Conservation (phyloP, 1,284 basidiomycete species). For the Spongispora temasekensis region DNA sequence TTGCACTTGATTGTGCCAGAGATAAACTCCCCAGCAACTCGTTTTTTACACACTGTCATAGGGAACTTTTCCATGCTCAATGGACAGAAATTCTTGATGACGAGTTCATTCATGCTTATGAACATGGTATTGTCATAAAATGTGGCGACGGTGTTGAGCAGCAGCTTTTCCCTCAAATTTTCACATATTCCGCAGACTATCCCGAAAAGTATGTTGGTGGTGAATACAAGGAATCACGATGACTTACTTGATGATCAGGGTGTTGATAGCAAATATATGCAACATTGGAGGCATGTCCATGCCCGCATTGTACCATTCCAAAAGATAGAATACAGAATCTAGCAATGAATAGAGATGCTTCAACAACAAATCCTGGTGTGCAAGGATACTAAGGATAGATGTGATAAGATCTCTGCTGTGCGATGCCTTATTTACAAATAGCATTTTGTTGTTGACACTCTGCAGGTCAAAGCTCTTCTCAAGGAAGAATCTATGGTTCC, state of each 20-base stretch:
- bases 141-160: background rate
- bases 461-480: background rate
- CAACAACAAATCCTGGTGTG: background rate
- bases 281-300: background rate
- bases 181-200: background rate
- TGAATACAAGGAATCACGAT: background rate
- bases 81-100: background rate
- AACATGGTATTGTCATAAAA: background rate
- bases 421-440: background rate
- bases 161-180: background rate
- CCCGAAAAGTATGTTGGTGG: background rate
- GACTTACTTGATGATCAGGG: background rate
- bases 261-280: background rate
- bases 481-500: background rate
- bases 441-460: background rate
- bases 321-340: background rate
- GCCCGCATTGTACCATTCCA: background rate
- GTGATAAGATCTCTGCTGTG: background rate
- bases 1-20: background rate
- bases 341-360: background rate
- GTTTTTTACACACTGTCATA: background rate
- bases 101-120: background rate
- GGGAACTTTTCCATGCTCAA: background rate
- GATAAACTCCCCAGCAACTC: background rate
- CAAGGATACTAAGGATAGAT: background rate